Evolutionary conservation across 495 filamentous ascomycete species (phyloP).

Genomic region (Rhypophila decipiens): DNA sequence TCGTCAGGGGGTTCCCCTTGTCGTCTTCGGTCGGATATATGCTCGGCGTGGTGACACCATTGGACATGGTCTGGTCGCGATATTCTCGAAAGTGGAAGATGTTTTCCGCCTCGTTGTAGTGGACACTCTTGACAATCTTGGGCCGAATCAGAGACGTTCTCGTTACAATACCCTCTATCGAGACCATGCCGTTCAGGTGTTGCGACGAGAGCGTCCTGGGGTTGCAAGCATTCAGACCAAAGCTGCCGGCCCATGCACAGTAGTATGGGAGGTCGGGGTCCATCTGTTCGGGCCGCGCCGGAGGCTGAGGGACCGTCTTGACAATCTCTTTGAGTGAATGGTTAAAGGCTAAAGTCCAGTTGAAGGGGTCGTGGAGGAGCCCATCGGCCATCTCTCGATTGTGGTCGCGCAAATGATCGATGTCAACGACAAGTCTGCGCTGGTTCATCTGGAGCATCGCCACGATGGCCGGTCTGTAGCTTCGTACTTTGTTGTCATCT

Average conservation of each 20-base stretch:
- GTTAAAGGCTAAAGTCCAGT: slow-evolving; percentile 81
- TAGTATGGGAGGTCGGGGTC: slow-evolving; percentile 66
- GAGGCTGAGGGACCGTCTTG: slow-evolving; percentile 64
- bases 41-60: slow-evolving; percentile 74
- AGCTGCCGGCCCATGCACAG: slow-evolving; percentile 89
- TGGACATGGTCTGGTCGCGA: slow-evolving; percentile 92
- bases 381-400: slow-evolving; percentile 85
- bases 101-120: slow-evolving; percentile 80
- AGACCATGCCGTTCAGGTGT: slow-evolving; percentile 93
- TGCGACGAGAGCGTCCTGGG: slow-evolving; percentile 82
- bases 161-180: slow-evolving; percentile 95
- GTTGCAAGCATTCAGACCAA: slow-evolving; percentile 92
- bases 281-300: slow-evolving; percentile 46
- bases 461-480: slow-evolving; percentile 81
- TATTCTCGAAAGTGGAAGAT: slow-evolving; percentile 84
- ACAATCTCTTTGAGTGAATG: slow-evolving; percentile 82
- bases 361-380: slow-evolving; percentile 79
- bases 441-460: slow-evolving; percentile 87
- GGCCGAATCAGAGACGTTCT: slow-evolving; percentile 91
- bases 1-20: slow-evolving; percentile 70
- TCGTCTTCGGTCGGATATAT: slow-evolving; percentile 96
- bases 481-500: slow-evolving; percentile 56
- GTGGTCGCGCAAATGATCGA: slow-evolving; percentile 90
- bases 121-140: slow-evolving; percentile 96
- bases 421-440: slow-evolving; percentile 72